Evolutionary conservation across 139 green algal genomes (phyloP), one percentile per base, ranked within the genome.

Genomic region (Pseudopediastrum boryanum): DNA sequence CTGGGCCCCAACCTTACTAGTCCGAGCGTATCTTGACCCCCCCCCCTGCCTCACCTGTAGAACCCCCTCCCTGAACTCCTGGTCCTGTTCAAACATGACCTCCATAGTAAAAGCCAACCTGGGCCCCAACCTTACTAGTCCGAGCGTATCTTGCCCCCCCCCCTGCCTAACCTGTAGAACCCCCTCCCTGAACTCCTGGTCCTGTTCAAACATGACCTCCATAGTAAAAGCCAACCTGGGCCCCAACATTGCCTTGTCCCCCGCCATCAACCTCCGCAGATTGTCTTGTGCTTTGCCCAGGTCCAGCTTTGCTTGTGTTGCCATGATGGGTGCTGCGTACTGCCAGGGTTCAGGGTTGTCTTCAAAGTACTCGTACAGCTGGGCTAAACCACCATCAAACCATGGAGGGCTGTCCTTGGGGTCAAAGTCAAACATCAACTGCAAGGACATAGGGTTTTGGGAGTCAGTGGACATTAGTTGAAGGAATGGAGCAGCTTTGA

Each of bases 401-500:
- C 64, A 85, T 16, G 79, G 74, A 4, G 83, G 79, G 61, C 86
- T 74, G n/a, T 85, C 77, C 3, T 61, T 48, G 0, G 84, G 84
- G 13, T 65, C 62, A 27, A 81, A 91, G 77, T 91, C 86, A 74
- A 91, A 91, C 86, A 91, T 91, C 21, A 90, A 44, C 78, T 80
- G 64, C 63, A 52, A 19, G 23, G 23, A 33, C 42, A 2, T 12
- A 4, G 27, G 50, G 43, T n/a, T 36, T 31, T 23, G 23, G 33
- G 19, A 38, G 44, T 31, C 4, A 8, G 27, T 21, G 42, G 5
- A 39, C 21, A 7, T 33, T n/a, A n/a, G 23, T 75, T 59, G 42
- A 9, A 7, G 41, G 39, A 35, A 5, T 31, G 43, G 19, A 7
- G 42, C 59, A 43, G 19, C 8, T 3, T n/a, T n/a, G n/a, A n/a